Conservation (phyloP, 2,329 filamentous ascomycete species). For the Fusarium bulbicola region DNA sequence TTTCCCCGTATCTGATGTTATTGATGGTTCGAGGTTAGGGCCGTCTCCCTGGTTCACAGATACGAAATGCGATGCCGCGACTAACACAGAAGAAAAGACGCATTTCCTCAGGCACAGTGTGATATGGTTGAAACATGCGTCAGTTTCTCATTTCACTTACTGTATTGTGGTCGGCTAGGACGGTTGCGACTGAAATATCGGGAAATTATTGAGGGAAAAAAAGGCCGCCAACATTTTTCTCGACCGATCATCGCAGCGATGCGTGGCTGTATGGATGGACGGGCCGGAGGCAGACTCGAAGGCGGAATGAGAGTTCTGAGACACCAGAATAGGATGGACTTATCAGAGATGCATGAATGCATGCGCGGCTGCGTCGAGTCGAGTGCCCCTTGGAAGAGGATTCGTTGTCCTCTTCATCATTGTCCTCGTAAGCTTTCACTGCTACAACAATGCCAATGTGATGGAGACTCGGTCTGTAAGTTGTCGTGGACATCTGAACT, state of each 20-base stretch:
- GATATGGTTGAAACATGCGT: neutral
- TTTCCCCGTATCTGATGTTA: no score
- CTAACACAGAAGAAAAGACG: conserved; percentile 21
- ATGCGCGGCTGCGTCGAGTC: conserved; percentile 1
- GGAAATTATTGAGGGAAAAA: conserved; percentile 12
- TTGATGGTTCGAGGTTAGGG: conserved; percentile 7
- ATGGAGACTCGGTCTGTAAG: conserved; percentile 29
- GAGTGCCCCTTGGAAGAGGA: neutral
- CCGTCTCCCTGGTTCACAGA: conserved; percentile 11
- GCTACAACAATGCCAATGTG: conserved; percentile 4
- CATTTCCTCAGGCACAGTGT: conserved; percentile 34
- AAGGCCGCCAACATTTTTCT: conserved; percentile 14
- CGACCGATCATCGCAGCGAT: conserved; percentile 19
- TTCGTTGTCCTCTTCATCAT: conserved; percentile 32
- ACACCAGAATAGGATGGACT: neutral
- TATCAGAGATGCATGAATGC: conserved; percentile 12
- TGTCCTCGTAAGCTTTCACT: conserved; percentile 27
- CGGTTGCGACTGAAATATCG: conserved; percentile 17
- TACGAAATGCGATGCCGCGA: conserved; percentile 21
- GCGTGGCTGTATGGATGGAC: conserved; percentile 13
- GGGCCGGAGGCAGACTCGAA: conserved; percentile 32
- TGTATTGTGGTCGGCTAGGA: conserved; percentile 21
- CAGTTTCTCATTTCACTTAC: conserved; percentile 3
- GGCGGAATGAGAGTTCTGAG: conserved; percentile 23
- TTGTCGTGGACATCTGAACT: conserved; percentile 20